A percentile compares a stretch with the other conserved stretches of the same genome.
These are phyloP conservation scores for Thalassiosira hispida DNA, from an alignment of 352 stramenopile species.

Conservation along the genomic window DNA sequence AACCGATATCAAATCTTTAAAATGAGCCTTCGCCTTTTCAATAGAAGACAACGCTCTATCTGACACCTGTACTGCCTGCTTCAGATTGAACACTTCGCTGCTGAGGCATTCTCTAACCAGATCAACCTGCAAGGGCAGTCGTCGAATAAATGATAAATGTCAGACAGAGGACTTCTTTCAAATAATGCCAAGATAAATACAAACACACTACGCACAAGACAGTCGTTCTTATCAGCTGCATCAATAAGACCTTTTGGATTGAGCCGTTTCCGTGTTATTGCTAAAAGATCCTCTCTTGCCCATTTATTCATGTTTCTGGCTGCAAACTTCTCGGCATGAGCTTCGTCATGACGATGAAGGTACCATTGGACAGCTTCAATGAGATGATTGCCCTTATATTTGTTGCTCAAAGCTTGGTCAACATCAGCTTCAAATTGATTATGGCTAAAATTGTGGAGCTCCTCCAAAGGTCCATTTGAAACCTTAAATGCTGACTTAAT, in stretches of 20 bases:
- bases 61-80: slow-evolving; percentile 18
- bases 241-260: slow-evolving; percentile 27
- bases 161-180: background rate
- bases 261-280: slow-evolving; percentile 16
- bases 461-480: slow-evolving; percentile 17
- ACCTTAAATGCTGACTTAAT: slow-evolving; percentile 23
- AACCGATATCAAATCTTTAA: slow-evolving; percentile 5
- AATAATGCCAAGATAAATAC: background rate
- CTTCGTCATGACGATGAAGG: slow-evolving; percentile 17
- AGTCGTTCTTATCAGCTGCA: slow-evolving; percentile 16
- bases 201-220: background rate
- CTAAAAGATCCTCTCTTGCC: slow-evolving; percentile 12
- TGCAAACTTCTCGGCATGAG: slow-evolving; percentile 27
- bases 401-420: slow-evolving; percentile 19
- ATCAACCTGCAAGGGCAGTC: slow-evolving; percentile 19
- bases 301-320: slow-evolving; percentile 13
- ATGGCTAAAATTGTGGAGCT: slow-evolving; percentile 31
- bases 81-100: slow-evolving; percentile 10
- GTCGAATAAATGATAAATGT: background rate
- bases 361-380: slow-evolving; percentile 45
- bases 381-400: slow-evolving; percentile 22
- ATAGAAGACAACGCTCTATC: slow-evolving; percentile 25
- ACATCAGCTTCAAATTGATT: slow-evolving; percentile 33
- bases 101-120: slow-evolving; percentile 25
- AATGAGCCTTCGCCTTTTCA: slow-evolving; percentile 27